Evolutionary conservation across 2,329 filamentous ascomycete genomes (phyloP).

Genomic region (Sclerotinia glacialis): DNA sequence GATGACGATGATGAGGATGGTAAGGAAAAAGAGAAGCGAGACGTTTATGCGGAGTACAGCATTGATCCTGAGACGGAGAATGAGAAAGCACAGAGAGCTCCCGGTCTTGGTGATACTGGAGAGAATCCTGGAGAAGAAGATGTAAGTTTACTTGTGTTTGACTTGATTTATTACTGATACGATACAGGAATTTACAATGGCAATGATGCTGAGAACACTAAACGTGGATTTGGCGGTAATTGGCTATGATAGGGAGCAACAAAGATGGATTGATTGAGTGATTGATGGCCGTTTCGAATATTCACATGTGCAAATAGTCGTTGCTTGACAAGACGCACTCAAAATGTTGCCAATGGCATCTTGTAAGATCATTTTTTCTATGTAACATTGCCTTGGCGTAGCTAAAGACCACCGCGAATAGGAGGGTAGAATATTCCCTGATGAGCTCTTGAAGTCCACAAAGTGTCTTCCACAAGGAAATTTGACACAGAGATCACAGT

Average conservation of each 20-base stretch:
- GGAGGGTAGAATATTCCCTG: neutral
- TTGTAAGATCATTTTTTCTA: neutral
- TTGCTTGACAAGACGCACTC: neutral
- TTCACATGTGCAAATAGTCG: neutral
- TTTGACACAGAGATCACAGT: neutral
- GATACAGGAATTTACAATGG: slow-evolving; percentile 62
- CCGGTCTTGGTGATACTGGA: slow-evolving; percentile 38
- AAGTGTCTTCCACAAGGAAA: neutral
- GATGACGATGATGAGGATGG: slow-evolving; percentile 41
- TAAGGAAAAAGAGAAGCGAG: slow-evolving; percentile 40
- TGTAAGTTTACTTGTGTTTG: slow-evolving; percentile 41
- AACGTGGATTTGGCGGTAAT: slow-evolving; percentile 62
- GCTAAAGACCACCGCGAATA: neutral
- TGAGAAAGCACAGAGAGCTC: slow-evolving; percentile 38
- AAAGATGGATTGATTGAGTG: slow-evolving; percentile 56
- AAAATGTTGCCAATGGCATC: neutral
- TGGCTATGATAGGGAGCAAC: slow-evolving; percentile 56
- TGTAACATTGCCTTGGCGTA: neutral
- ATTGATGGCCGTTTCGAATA: neutral
- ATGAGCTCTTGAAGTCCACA: too few relatives aligned
- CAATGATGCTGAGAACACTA: slow-evolving; percentile 64
- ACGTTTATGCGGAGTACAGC: slow-evolving; percentile 38
- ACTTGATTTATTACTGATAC: slow-evolving; percentile 19
- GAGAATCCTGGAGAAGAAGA: slow-evolving; percentile 43
- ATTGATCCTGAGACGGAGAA: slow-evolving; percentile 40